Conservation (phyloP, 208 protist species). For the Leishmania braziliensis region DNA sequence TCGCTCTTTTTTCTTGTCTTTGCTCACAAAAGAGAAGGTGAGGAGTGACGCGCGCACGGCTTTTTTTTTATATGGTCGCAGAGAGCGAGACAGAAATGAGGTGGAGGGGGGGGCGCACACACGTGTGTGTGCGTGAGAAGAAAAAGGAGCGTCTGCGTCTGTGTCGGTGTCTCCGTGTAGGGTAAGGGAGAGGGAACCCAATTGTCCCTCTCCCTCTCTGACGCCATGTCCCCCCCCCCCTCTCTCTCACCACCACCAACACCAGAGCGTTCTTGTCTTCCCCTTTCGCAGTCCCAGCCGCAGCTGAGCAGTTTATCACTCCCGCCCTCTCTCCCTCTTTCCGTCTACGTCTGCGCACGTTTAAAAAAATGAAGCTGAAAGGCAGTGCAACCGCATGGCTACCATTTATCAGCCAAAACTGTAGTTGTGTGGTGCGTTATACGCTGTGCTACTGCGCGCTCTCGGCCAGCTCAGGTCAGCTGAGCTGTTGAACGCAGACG, state of each 20-base stretch:
- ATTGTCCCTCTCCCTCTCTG: no score
- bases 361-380: no score
- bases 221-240: no score
- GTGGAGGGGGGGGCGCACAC: no score
- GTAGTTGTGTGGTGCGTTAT: neutral
- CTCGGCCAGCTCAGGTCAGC: neutral
- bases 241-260: neutral
- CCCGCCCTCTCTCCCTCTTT: neutral
- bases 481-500: neutral
- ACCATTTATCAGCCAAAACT: neutral
- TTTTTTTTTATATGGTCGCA: no score
- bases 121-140: no score
- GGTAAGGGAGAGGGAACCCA: no score
- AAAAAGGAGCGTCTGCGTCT: neutral
- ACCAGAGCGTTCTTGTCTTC: neutral
- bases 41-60: neutral
- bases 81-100: no score
- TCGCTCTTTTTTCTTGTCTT: slow-evolving; percentile 7
- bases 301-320: neutral
- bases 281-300: neutral
- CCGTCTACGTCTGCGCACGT: neutral
- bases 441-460: neutral
- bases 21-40: neutral
- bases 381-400: neutral
- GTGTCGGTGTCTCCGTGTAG: neutral